These are phyloP conservation scores for Hirschioporus abietinus DNA, from an alignment of 768 basidiomycete species.

Conservation along the genomic window DNA sequence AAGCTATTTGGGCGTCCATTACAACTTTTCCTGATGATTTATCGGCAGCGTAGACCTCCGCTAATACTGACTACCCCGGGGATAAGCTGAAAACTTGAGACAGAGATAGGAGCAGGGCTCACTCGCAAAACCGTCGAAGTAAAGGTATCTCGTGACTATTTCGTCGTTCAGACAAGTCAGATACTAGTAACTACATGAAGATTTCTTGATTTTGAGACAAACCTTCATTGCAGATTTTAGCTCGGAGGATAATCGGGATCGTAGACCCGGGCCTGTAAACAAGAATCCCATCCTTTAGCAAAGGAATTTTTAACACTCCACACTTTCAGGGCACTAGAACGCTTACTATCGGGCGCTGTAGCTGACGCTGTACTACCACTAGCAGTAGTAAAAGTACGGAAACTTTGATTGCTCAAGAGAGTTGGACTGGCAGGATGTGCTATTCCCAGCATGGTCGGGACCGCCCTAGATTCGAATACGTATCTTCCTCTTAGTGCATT, in stretches of 20 bases:
- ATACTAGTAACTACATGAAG: not conserved
- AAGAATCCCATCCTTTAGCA: no score
- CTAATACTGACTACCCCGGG: slow-evolving; percentile 49
- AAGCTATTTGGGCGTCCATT: slow-evolving; percentile 42
- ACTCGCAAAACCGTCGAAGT: slow-evolving; percentile 53
- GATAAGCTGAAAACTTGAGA: slow-evolving; percentile 1
- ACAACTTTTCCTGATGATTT: slow-evolving; percentile 42
- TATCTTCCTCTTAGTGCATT: not conserved
- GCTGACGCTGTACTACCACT: not conserved
- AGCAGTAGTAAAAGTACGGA: not conserved
- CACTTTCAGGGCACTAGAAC: not conserved
- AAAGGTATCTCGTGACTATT: slow-evolving; percentile 50
- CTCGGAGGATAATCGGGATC: slow-evolving; percentile 42
- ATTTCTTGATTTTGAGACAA: slow-evolving; percentile 7
- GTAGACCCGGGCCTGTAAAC: no score
- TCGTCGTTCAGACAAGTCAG: slow-evolving; percentile 4
- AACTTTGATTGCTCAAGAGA: not conserved
- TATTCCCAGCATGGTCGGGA: not conserved
- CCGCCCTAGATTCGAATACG: not conserved
- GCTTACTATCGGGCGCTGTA: not conserved
- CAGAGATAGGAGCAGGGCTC: slow-evolving; percentile 5
- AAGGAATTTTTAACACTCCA: no score
- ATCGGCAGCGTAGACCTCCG: slow-evolving; percentile 65
- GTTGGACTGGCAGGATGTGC: not conserved
- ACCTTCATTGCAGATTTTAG: slow-evolving; percentile 73